Conservation (phyloP, 2,329 filamentous ascomycete genomes). For the Tetracladium maxilliforme region DNA sequence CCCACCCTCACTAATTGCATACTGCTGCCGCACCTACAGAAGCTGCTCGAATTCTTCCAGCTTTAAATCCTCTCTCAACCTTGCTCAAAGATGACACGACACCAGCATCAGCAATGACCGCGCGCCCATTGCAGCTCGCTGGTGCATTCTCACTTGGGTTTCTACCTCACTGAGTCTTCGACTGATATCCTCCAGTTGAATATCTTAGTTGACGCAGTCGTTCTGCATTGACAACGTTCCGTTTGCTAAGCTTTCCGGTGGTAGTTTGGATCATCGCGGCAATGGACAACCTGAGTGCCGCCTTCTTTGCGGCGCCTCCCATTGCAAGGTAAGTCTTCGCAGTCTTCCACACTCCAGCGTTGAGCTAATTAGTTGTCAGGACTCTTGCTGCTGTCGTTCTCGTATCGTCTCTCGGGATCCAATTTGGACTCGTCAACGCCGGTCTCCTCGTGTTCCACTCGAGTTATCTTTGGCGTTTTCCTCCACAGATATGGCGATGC, state of each 20-base stretch:
- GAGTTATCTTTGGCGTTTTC: constrained; percentile 31
- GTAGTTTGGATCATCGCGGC: not conserved
- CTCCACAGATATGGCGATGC: constrained; percentile 22
- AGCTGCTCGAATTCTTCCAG: too few species aligned
- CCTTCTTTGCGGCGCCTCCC: constrained; percentile 50
- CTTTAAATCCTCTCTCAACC: too few species aligned
- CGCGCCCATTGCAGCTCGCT: not conserved
- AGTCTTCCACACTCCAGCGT: constrained; percentile 11
- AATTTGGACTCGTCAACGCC: constrained; percentile 40
- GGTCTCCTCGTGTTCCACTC: constrained; percentile 36
- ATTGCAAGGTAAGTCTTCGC: constrained; percentile 41
- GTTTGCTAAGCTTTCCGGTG: not conserved
- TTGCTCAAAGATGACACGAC: too few species aligned
- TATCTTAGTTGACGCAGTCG: not conserved
- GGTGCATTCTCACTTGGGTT: not conserved
- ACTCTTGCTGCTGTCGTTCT: constrained; percentile 48
- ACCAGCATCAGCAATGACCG: too few species aligned
- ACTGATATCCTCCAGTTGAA: not conserved
- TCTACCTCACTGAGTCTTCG: not conserved
- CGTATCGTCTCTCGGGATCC: constrained; percentile 40
- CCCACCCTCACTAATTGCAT: not conserved
- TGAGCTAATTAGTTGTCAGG: constrained; percentile 33
- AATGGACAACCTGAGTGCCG: constrained; percentile 4
- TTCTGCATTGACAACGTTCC: not conserved
- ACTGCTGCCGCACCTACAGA: not conserved